Base-by-base conservation (phyloP, 345 rosid species). In the Citrus australasica region DNA sequence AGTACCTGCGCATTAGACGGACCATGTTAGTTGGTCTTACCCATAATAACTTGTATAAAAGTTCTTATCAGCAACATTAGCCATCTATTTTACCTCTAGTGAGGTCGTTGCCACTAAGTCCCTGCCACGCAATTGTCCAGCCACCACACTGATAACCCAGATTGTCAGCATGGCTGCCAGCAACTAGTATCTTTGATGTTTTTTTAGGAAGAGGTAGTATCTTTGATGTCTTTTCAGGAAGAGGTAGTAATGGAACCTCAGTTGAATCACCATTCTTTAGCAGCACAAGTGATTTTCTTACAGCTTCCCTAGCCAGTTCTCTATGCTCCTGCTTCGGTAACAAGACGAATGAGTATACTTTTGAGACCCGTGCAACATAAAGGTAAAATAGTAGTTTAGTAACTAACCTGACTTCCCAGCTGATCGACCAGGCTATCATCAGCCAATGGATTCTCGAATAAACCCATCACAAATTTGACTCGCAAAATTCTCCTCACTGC, bases 81-180 rank as follows among this genome's bases (percentile, higher is more conserved):
- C 51, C 17, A 13, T 53, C 22, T 63, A 75, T 37, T 55, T 27
- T 80, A 85, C 92, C 92, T 7, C 17, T 28, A 33, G 89, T 85
- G 60, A 70, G 79, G 66, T 82, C 72, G 85, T 89, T 87, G 78
- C 97, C 93, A 16, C 87, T 74, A 32, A 86, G 81, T 62, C 93
- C 93, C 66, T 90, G 95, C 91, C 92, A 89, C 17, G 86, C 79
- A 28, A 91, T 86, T 21, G 90, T 87, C 87, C 92, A 92, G 30
- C 93, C 97, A 60, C 97, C 97, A 42, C 97, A 91, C 60, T 92
- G 93, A 79, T 85, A 88, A 3, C 97, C 95, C 74, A 92, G 89
- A 86, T 92, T 80, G 78, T 88, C 79, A 1, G 95, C 92, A 75
- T 91, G 97, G 76, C 75, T 79, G 6, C 97, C 94, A 1, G 87